Base-by-base conservation (phyloP, 1,284 basidiomycete species). In the Marasmius tenuissimus region DNA sequence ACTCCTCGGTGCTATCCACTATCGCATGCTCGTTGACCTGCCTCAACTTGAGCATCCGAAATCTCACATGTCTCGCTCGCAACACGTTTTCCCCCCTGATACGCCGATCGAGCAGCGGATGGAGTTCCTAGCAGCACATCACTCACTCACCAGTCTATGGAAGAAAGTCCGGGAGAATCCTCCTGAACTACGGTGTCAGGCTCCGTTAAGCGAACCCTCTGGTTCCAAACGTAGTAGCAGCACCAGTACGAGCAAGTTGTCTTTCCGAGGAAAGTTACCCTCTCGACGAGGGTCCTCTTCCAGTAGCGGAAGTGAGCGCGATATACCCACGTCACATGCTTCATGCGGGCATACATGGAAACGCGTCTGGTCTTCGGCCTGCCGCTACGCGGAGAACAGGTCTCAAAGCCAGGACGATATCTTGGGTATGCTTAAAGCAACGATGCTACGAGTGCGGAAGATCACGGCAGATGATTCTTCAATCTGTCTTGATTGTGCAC, bases 401-500 rank as follows among this genome's bases (percentile, higher is more conserved):
- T 39, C 22, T 12, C 20, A 39, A 40, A 45, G 35, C 8, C 51
- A 59, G 63, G 42, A 55, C 37, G 78, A 80, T 63, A 72, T 81
- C 4, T 70, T 81, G 27, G 77, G 76, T 3, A 63, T 74, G 60
- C 70, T 81, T 51, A 80, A 77, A 61, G 64, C 67, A 12, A 73
- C 77, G 66, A 77, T 77, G 77, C 66, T 76, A 18, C 60, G 70
- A 11, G 60, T 80, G n/a, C 70, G 74, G 59, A 76, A 75, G 61
- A 65, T 69, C 39, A 71, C 77, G 61, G 67, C 70, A 12, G 72
- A 71, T 57, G 64, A 71, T 9, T 68, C 70, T 16, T 64, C 62
- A 1, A 76, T 81, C 64, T 69, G 73, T 38, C 62, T 79, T 27
- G 71, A 72, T 37, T 81, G 80, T 62, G 76, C 74, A 49, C 67